These are phyloP conservation scores for Termitomyces heimii DNA, from an alignment of 768 basidiomycete species.

Conservation along the genomic window DNA sequence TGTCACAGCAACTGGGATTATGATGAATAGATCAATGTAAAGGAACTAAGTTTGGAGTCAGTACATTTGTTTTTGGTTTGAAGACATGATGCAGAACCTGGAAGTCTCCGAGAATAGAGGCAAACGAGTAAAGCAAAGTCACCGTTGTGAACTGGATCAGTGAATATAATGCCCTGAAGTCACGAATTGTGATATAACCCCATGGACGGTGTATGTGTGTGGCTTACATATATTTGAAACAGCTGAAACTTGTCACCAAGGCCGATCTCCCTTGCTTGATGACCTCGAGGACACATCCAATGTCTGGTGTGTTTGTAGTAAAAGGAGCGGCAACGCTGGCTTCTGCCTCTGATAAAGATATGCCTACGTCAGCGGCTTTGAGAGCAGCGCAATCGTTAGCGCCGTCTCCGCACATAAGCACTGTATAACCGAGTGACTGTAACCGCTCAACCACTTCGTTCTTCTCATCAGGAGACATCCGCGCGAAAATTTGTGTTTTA, in stretches of 20 bases:
- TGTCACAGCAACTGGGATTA: constrained; percentile 93
- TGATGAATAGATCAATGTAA: constrained; percentile 97
- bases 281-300: constrained; percentile 92
- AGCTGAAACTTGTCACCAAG: constrained; percentile 96
- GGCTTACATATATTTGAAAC: constrained; percentile 98
- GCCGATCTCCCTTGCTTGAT: constrained; percentile 96
- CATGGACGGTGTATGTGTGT: not conserved
- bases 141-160: constrained; percentile 99
- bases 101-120: constrained; percentile 93
- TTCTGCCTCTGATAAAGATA: constrained; percentile 96
- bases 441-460: constrained; percentile 96
- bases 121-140: constrained; percentile 92
- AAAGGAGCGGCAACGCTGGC: constrained; percentile 98
- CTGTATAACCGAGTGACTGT: constrained; percentile 90
- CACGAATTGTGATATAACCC: not conserved
- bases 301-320: constrained; percentile 89
- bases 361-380: constrained; percentile 97
- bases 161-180: constrained; percentile 88
- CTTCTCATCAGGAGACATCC: constrained; percentile 99
- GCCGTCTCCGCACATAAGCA: constrained; percentile 98
- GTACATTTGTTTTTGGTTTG: not conserved
- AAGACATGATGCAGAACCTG: constrained; percentile 45
- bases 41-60: constrained; percentile 56
- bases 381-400: constrained; percentile 98
- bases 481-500: constrained; percentile 92